Evolutionary conservation across 176 grass and related monocot species (phyloP).

Genomic region (Poa pratensis): DNA sequence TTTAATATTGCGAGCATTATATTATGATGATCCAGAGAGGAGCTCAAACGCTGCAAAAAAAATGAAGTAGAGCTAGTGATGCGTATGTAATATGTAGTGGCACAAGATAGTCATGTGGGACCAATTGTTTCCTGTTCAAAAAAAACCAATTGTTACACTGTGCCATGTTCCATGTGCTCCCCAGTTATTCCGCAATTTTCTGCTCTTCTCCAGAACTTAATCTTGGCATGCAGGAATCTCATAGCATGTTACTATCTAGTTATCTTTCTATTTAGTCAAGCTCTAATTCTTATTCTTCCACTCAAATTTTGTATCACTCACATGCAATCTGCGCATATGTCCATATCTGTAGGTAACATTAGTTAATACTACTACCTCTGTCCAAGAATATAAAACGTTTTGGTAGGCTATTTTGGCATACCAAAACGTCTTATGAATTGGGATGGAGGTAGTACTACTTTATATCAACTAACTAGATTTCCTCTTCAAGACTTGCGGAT

Average conservation of each 20-base stretch:
- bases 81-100: neutral
- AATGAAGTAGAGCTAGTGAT: slow-evolving; percentile 9
- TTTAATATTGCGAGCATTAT: neutral
- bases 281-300: neutral
- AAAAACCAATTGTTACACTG: neutral
- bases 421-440: too few species aligned
- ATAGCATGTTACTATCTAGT: slow-evolving; percentile 25
- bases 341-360: neutral
- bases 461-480: slow-evolving; percentile 4
- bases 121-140: too few species aligned
- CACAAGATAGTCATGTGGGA: slow-evolving; percentile 38
- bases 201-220: slow-evolving; percentile 34
- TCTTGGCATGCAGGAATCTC: slow-evolving; percentile 25
- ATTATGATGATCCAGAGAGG: neutral
- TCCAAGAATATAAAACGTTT: too few species aligned
- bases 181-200: slow-evolving; percentile 16
- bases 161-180: slow-evolving; percentile 40
- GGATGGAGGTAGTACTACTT: neutral
- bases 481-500: neutral
- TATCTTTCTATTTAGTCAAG: slow-evolving; percentile 19
- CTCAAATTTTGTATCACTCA: slow-evolving; percentile 5
- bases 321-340: neutral
- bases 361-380: neutral
- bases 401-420: too few species aligned
- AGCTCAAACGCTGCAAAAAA: neutral